Conservation (phyloP, 2,329 filamentous ascomycete species). For the Diplodia seriata region DNA sequence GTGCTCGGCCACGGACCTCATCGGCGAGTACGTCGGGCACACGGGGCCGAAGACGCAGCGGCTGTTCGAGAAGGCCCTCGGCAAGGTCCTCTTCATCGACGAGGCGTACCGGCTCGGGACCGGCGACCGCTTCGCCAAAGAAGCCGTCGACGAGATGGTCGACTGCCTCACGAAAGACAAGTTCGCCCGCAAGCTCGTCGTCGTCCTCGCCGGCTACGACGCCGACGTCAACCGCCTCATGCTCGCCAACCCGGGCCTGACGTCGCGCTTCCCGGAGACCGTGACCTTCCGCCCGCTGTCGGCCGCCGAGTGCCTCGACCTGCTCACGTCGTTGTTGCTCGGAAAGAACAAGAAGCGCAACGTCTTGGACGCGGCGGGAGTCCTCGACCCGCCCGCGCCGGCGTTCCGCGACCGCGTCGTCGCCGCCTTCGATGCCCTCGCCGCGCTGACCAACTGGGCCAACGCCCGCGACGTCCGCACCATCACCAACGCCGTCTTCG, state of each 20-base stretch:
- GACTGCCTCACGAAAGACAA: slow-evolving; percentile 62
- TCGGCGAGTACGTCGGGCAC: slow-evolving; percentile 73
- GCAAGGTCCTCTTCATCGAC: slow-evolving; percentile 73
- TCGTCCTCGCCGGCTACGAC: slow-evolving; percentile 74
- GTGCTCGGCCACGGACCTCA: slow-evolving; percentile 70
- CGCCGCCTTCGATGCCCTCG: slow-evolving; percentile 51
- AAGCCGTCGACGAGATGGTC: slow-evolving; percentile 61
- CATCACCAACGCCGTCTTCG: slow-evolving; percentile 60
- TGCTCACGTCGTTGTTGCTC: slow-evolving; percentile 49
- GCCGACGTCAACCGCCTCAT: slow-evolving; percentile 70
- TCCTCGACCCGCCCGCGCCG: slow-evolving; percentile 38
- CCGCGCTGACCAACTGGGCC: slow-evolving; percentile 61
- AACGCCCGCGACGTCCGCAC: slow-evolving; percentile 69
- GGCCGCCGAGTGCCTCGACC: slow-evolving; percentile 41
- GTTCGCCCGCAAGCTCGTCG: slow-evolving; percentile 66
- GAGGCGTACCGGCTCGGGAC: slow-evolving; percentile 70
- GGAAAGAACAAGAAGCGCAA: slow-evolving; percentile 42
- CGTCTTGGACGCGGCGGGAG: slow-evolving; percentile 37
- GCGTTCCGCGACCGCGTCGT: slow-evolving; percentile 37
- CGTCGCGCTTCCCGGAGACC: slow-evolving; percentile 69
- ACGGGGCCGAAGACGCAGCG: slow-evolving; percentile 71
- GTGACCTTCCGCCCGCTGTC: slow-evolving; percentile 60
- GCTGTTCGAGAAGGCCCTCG: slow-evolving; percentile 66
- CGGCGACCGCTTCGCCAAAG: slow-evolving; percentile 63
- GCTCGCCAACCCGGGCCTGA: slow-evolving; percentile 66